Evolutionary conservation across 1,139 yeast species (phyloP), one percentile per base, ranked within the genome.

Genomic region (Sugiyamaella paludigena): DNA sequence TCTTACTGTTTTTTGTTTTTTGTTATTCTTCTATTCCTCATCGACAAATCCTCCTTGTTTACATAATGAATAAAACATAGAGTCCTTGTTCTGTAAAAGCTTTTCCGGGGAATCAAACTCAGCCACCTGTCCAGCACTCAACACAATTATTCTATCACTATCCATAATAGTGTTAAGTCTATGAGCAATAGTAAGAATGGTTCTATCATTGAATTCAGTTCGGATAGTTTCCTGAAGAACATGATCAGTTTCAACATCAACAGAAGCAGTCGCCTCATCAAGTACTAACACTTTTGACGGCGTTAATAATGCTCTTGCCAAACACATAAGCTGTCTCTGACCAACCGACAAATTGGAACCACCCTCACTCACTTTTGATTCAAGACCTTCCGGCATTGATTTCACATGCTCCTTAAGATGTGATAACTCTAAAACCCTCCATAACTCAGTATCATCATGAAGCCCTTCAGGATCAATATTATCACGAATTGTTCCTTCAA

Each of bases 231-330:
- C 82, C 70, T 91, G 98, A 46, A 91, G 76, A 40, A 89, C 78
- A 58, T 83, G 74, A 67, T 92, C 98, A 1, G 98, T 92, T 63
- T 89, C 95, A 30, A 89, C 96, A 68, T 92, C 98, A 45, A 92
- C 96, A 1, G 96, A 96, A 1, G 98, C 97, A 3, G 98, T 91
- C 11, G 98, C 98, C 70, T 92, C 98, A 67, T 92, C 98, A 59
- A 91, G 73, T 7, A 89, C 87, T 54, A 89, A 74, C 42, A 91
- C 80, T 57, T 82, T 82, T 4, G 95, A 82, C 26, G 87, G 85
- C 46, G 87, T 84, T 58, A 88, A 75, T 56, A 91, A 71, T 0
- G 96, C 96, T 61, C 97, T 77, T 0, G 96, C 95, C 55, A 89
- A 76, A 67, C 96, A 88, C 83, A 89, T 83, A 64, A 89, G 76